phyloP scores from a whole-genome alignment of 164 flowering plant species.

The Annona cherimola region DNA sequence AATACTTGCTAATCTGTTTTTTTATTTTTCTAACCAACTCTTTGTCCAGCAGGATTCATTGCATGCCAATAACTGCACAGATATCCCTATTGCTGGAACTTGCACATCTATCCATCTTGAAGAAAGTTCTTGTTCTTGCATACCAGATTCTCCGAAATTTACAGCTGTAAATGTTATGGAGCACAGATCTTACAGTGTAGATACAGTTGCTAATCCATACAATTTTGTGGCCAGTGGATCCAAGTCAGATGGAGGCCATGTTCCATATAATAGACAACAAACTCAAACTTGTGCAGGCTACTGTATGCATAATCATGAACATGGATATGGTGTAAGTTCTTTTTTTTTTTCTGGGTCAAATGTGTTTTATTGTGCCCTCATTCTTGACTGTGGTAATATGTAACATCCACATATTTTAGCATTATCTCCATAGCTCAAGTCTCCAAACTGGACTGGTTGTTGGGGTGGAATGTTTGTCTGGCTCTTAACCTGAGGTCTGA shows the following conservation, averaged over 20 bases:
- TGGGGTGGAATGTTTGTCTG: no score
- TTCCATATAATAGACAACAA: slow-evolving; percentile 21
- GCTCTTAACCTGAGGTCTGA: no score
- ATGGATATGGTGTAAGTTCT: slow-evolving; percentile 32
- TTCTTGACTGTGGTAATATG: no score
- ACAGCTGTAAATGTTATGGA: slow-evolving; percentile 20
- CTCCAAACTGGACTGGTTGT: no score
- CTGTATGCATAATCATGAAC: slow-evolving; percentile 7
- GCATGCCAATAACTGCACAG: slow-evolving; percentile 22
- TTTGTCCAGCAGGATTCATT: slow-evolving; percentile 39
- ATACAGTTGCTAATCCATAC: slow-evolving; percentile 26
- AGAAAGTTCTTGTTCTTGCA: slow-evolving; percentile 60
- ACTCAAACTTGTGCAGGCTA: slow-evolving; percentile 14
- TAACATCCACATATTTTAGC: no score
- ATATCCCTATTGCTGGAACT: slow-evolving; percentile 19
- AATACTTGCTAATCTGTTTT: not conserved
- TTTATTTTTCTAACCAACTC: not conserved
- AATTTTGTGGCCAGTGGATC: slow-evolving; percentile 28
- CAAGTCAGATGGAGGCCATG: slow-evolving; percentile 22
- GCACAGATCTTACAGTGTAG: slow-evolving; percentile 26
- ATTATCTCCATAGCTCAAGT: no score
- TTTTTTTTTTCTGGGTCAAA: no score
- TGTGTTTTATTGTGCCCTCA: no score
- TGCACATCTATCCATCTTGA: slow-evolving; percentile 40
- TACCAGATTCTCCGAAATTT: slow-evolving; percentile 32